Base-by-base conservation (phyloP, 148 eudicot species). In the Polygonum maritimum region DNA sequence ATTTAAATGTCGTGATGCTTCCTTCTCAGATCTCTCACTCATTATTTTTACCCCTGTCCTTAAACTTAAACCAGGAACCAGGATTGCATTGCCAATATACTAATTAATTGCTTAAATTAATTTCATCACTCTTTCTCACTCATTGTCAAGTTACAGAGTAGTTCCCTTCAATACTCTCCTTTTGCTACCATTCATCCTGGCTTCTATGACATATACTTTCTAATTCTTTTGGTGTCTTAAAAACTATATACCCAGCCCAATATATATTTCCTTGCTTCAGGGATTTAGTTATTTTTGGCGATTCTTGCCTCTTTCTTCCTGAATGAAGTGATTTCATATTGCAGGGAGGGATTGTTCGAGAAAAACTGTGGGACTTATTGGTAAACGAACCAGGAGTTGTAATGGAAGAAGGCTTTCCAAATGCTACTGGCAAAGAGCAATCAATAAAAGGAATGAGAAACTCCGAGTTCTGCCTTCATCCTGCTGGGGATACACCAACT, bases 361-460 rank as follows among this genome's bases (percentile, higher is more conserved):
- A 88, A 81, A 88, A 91, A 55, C 78, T 95, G 73, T 95, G 98
- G 99, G 93, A 92, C 75, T 76, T 95, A 60, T 80, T 95, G 75
- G 82, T 86, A 36, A 79, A 88, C 76, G 93, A 92, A 80, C 88
- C 90, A 10, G 80, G 87, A 60, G 89, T 95, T 39, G 77, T 90
- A 11, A 92, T 95, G 91, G 98, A 95, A 86, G 98, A 95, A 86
- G 99, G 99, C 48, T 95, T 92, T 76, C 99, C 99, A 1, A 92
- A 95, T 84, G 98, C 94, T 54, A 95, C 98, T 2, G 99, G 99
- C 6, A 89, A 79, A 79, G 94, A 92, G 72, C 98, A 92, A 55
- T 92, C 97, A 1, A 90, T 92, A 55, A 89, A 79, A 81, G 99
- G 99, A 69, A 95, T 95, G 99, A 83, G 96, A 81, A 73, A 85